Evolutionary conservation across 2,329 filamentous ascomycete genomes (phyloP).

Genomic region (Mycosphaerella arachidis): DNA sequence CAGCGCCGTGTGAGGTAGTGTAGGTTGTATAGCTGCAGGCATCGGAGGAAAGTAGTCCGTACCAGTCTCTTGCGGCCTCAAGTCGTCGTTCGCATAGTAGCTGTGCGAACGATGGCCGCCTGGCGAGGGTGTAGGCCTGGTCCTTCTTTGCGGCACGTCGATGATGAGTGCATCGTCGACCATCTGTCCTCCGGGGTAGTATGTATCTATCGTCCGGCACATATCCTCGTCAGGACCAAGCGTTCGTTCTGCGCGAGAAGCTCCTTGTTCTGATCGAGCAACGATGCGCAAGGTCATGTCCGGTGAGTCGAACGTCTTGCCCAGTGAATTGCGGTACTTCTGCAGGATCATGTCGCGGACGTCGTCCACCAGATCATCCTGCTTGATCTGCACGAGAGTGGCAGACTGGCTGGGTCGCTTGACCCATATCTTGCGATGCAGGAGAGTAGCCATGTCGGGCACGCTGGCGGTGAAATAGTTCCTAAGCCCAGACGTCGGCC

Average conservation of each 20-base stretch:
- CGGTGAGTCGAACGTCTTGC: constrained; percentile 81
- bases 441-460: constrained; percentile 23
- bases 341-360: constrained; percentile 85
- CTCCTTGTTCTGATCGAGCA: constrained; percentile 49
- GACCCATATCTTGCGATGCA: constrained; percentile 87
- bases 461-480: constrained; percentile 31
- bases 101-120: constrained; percentile 47
- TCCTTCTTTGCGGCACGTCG: constrained; percentile 71
- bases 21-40: constrained; percentile 44
- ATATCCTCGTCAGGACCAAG: constrained; percentile 86
- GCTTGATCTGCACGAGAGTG: constrained; percentile 77
- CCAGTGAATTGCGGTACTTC: constrained; percentile 92
- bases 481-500: constrained; percentile 7
- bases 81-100: constrained; percentile 58
- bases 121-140: constrained; percentile 71
- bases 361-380: constrained; percentile 91
- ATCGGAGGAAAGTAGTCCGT: constrained; percentile 81
- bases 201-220: constrained; percentile 69
- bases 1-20: constrained; percentile 34
- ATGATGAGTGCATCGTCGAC: constrained; percentile 89
- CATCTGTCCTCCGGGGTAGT: constrained; percentile 80
- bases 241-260: constrained; percentile 53
- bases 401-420: constrained; percentile 79
- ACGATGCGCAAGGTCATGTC: constrained; percentile 77
- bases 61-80: constrained; percentile 62